Conservation (phyloP, 2,329 filamentous ascomycete genomes). For the Diaporthe vexans region DNA sequence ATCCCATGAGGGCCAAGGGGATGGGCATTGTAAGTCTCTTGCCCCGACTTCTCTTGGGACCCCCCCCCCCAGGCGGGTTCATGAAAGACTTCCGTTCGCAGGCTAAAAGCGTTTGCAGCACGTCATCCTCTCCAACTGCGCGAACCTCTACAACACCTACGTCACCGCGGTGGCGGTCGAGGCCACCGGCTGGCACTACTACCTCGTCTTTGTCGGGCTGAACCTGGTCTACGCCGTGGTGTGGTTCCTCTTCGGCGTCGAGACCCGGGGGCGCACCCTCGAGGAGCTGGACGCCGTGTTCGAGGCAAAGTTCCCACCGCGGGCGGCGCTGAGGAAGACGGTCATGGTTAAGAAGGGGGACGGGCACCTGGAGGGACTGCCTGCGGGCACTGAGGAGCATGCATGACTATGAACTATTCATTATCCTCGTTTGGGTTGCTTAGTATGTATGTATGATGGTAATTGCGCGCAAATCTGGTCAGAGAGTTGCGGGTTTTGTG, state of each 20-base stretch:
- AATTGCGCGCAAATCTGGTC: conserved; percentile 10
- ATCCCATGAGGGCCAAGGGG: conserved; percentile 38
- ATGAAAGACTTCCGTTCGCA: background rate
- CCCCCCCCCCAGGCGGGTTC: background rate
- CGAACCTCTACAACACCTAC: conserved; percentile 52
- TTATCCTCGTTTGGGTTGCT: conserved; percentile 10
- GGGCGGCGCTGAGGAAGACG: conserved; percentile 53
- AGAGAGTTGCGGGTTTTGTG: background rate
- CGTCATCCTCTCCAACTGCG: conserved; percentile 49
- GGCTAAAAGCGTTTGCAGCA: background rate
- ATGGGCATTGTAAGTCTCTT: conserved; percentile 50
- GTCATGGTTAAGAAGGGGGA: conserved; percentile 47
- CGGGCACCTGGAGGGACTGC: conserved; percentile 22
- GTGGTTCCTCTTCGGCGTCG: conserved; percentile 50
- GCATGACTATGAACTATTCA: conserved; percentile 26
- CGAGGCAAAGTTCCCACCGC: conserved; percentile 53
- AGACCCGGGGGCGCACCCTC: conserved; percentile 53
- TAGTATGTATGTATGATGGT: conserved; percentile 13
- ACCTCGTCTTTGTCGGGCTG: conserved; percentile 51
- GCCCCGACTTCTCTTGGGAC: background rate
- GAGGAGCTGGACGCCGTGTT: conserved; percentile 62
- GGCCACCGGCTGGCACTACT: conserved; percentile 50
- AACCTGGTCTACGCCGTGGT: conserved; percentile 48
- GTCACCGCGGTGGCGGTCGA: conserved; percentile 51
- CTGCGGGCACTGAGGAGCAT: background rate